Base-by-base conservation (phyloP, 176 grass and related monocot species). In the Saccharum spontaneum region DNA sequence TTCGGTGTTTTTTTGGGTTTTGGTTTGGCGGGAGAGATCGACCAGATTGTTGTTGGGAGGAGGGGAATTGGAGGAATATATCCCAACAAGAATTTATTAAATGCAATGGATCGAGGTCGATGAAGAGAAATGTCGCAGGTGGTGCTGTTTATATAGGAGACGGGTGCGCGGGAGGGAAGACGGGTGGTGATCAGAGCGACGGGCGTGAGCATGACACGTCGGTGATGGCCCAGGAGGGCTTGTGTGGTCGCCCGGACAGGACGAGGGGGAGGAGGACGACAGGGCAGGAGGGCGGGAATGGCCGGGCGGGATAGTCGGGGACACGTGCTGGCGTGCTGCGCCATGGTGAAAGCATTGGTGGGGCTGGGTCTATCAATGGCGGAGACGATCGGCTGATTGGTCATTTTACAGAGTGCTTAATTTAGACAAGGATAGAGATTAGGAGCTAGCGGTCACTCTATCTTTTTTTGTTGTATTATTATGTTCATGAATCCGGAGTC, bases 31-130 rank as follows among this genome's bases (percentile, higher is more conserved):
- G 45, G 10, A 15, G 82, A 15, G 73, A 65, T 24, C 72, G 82
- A 50, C 62, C 72, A 69, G 74, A 78, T 85, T 77, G 46, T 80
- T 80, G 46, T 80, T 66, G 77, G 57, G 77, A 86, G 60, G 69
- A 33, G 23, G 78, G 85, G 70, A 81, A 87, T 68, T 55, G 31
- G 46, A 31, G 79, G 79, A 70, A 85, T 78, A 76, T 85, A 68
- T 64, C 77, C 44, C 65, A 75, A 79, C 73, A 55, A 13, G 3
- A 48, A 31, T 30, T 81, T 66, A 67, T 75, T 79, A 84, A 55
- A 55, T 41, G 57, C 10, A 81, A 75, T 87, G 77, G 69, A 62
- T 68, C 79, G 79, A 69, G 79, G 72, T 77, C 71, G 86, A 48
- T 44, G 79, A 17, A 10, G 86, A 12, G 37, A 2, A 7, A 0